Percentiles rank a stretch among this genome's conserved stretches.
These are phyloP conservation scores for Apiospora aurea DNA, from an alignment of 2,329 filamentous ascomycete species.

Conservation along the genomic window DNA sequence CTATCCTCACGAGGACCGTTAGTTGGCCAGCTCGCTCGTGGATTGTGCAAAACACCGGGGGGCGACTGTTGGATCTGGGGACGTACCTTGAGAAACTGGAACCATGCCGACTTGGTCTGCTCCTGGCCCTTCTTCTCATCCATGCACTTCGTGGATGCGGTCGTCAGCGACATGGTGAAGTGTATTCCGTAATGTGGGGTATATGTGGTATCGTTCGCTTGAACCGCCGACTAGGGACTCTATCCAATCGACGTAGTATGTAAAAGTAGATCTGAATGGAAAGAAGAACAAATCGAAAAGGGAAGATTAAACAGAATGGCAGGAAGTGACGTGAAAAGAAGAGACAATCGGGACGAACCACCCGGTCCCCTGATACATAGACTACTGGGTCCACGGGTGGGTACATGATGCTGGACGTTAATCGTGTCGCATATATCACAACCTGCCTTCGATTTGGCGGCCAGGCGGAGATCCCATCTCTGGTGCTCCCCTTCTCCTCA, in stretches of 20 bases:
- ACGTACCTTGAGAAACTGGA: conserved; percentile 40
- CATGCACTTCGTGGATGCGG: background rate
- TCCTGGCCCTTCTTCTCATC: conserved; percentile 37
- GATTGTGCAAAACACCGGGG: background rate
- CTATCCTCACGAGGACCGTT: conserved; percentile 41
- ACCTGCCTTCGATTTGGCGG: background rate
- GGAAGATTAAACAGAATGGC: background rate
- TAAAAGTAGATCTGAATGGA: background rate
- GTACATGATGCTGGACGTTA: conserved; percentile 12
- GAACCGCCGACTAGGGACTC: background rate
- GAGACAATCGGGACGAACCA: background rate
- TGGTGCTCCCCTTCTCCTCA: background rate
- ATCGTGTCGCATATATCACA: conserved; percentile 10
- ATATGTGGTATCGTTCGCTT: background rate
- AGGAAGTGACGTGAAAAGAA: background rate
- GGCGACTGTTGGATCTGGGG: background rate
- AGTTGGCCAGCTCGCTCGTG: background rate
- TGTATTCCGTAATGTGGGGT: background rate
- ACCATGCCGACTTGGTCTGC: conserved; percentile 39
- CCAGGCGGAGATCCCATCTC: background rate
- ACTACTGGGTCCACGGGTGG: background rate
- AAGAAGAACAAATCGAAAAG: background rate
- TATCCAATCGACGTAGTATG: background rate
- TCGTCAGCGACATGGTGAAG: conserved; percentile 15
- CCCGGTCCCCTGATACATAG: conserved; percentile 4